A percentile compares a stretch with the other conserved stretches of the same genome.
Conservation (phyloP, 2,329 filamentous ascomycete species). For the Hypoxylon sp. region DNA sequence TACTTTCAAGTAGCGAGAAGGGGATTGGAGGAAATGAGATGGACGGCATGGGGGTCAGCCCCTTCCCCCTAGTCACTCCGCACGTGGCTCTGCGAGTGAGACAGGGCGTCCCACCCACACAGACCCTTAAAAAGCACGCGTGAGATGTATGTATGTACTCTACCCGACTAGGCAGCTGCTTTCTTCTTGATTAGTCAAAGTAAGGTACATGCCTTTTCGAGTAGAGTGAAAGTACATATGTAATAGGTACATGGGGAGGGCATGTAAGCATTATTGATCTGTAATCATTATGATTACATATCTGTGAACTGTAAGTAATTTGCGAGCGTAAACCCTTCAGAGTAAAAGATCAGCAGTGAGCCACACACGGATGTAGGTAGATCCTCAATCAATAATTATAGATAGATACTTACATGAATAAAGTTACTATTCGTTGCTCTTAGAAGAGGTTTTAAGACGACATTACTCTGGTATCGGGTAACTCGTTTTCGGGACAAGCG, state of each 20-base stretch:
- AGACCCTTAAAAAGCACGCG: conserved; percentile 33
- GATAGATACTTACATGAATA: neutral
- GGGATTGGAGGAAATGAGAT: conserved; percentile 9
- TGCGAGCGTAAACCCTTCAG: conserved; percentile 25
- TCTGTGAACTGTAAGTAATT: conserved; percentile 25
- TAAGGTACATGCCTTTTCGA: conserved; percentile 16
- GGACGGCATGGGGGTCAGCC: conserved; percentile 16
- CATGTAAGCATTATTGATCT: conserved; percentile 23
- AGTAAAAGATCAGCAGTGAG: conserved; percentile 26
- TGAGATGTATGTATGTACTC: conserved; percentile 35
- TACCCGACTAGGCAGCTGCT: conserved; percentile 30
- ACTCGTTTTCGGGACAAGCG: neutral
- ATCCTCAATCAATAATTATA: conserved; percentile 18
- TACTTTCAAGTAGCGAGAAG: conserved; percentile 14
- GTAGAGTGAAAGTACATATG: conserved; percentile 7
- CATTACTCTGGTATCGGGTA: neutral
- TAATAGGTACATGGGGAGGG: neutral
- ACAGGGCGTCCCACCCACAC: conserved; percentile 21
- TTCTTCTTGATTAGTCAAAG: conserved; percentile 30
- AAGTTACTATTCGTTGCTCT: neutral
- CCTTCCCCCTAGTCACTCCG: conserved; percentile 31
- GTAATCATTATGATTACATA: conserved; percentile 29
- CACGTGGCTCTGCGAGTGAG: conserved; percentile 41
- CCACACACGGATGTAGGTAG: conserved; percentile 1
- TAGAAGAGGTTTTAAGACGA: neutral